Evolutionary conservation across 2,329 filamentous ascomycete species (phyloP).

Genomic region (Karstenula rhodostoma): DNA sequence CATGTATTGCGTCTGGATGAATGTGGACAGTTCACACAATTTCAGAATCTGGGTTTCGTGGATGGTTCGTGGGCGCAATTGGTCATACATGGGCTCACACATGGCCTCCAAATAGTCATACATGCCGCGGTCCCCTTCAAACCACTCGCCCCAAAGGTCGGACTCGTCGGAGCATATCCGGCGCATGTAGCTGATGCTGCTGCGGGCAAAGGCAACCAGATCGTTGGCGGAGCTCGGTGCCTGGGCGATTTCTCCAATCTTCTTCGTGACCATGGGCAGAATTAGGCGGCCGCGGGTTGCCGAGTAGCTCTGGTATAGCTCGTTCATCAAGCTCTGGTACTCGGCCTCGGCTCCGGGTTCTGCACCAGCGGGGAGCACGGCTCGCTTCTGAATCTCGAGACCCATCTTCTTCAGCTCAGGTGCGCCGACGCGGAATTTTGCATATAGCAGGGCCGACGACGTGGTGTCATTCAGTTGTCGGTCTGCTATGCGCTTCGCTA

Average conservation of each 20-base stretch:
- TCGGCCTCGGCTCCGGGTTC: conserved; percentile 67
- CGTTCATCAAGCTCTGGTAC: conserved; percentile 71
- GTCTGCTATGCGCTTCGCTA: conserved; percentile 69
- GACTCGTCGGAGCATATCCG: conserved; percentile 73
- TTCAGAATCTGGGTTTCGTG: conserved; percentile 72
- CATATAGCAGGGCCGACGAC: conserved; percentile 74
- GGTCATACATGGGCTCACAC: conserved; percentile 73
- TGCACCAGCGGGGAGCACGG: conserved; percentile 66
- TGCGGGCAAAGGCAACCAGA: conserved; percentile 70
- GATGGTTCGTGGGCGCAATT: conserved; percentile 70
- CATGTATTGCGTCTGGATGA: conserved; percentile 72
- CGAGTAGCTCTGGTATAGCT: conserved; percentile 70
- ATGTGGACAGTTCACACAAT: conserved; percentile 71
- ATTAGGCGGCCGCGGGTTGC: conserved; percentile 66
- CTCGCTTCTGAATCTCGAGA: conserved; percentile 72
- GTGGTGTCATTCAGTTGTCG: conserved; percentile 76
- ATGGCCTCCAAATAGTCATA: conserved; percentile 73
- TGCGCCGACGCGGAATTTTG: conserved; percentile 73
- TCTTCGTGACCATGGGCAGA: conserved; percentile 69
- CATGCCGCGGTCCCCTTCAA: conserved; percentile 67
- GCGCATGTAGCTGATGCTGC: conserved; percentile 70
- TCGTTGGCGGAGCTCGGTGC: conserved; percentile 69
- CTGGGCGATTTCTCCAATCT: conserved; percentile 64
- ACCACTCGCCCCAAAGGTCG: conserved; percentile 73
- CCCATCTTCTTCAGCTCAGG: conserved; percentile 72